Base-by-base conservation (phyloP, 2,329 filamentous ascomycete species). In the Xylariaceae sp. region DNA sequence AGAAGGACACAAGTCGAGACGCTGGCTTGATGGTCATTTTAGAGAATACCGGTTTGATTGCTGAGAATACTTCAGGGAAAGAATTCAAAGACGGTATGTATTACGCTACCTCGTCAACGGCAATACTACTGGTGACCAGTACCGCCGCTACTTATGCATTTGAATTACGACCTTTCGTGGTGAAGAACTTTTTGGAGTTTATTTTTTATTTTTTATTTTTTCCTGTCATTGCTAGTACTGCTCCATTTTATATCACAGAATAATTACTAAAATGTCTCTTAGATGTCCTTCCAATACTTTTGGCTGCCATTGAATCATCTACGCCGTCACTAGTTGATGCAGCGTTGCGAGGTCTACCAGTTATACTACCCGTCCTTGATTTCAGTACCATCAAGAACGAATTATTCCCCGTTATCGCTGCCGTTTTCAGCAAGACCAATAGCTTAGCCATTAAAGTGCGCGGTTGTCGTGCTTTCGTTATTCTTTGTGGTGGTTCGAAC, bases 351-450 rank as follows among this genome's bases (percentile, higher is more conserved):
- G 89, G 87, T 23, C 75, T 99, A 4, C 87, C 91, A 2, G 80
- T 84, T 1, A 83, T 97, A n/a, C 76, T 97, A 4, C 91, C 92
- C 0, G 85, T 94, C 2, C 84, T 99, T 6, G 94, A 99, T 72
- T 97, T 97, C 63, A 95, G 88, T 62, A 97, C 93, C 0, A 92
- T 97, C 65, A 99, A 97, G 73, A 94, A 96, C 64, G 93, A 97
- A 59, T 81, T 99, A 1, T 99, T 99, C 70, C 94, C 94, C 0
- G 86, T 96, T 1, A 89, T 99, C 59, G 91, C 93, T 1, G 77
- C 81, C 7, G 94, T 97, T 0, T 99, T 99, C 68, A 92, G 88
- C 63, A 93, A 89, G 68, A 99, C 94, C 1, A 96, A 85, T 68
- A 97, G 92, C 69, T 82, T 99, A 50, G 90, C 88, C 5, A 97